Evolutionary conservation across 2,329 filamentous ascomycete species (phyloP), one percentile per base, ranked within the genome.

Genomic region (Pestalotiopsis sp.): DNA sequence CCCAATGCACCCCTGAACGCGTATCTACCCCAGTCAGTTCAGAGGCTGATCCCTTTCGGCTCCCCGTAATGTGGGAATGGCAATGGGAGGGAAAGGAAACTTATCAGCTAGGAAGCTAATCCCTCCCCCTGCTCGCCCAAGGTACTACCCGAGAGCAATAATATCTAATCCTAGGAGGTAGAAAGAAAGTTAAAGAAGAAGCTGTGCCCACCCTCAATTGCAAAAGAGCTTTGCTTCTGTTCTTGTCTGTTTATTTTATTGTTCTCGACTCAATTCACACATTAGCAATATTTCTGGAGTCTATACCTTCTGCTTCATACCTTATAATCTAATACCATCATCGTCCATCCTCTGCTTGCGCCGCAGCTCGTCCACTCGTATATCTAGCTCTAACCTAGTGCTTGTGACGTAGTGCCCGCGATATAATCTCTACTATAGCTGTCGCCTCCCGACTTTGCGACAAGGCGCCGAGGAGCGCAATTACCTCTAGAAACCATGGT

Each of bases 381-480:
- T 13, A 62, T 5, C 31, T 62, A 36, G 31, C 31, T 36, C 31
- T 36, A 36, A 36, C 31, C 20, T 36, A 36, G 59, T 20, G 59
- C 59, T 40, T 62, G 59, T 62, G 59, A 62, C 59, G 59, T 62
- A 62, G 31, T 38, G 12, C 27, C 38, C 27, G 36, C 59, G 59
- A 40, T 62, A 62, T 62, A 62, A 27, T 20, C n/a, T 41, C 31
- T 3, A 52, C 17, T 52, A 52, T 52, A 52, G 6, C 31, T 38
- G 31, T 6, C 27, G 20, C 31, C 17, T 25, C 27, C 17, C 20
- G 25, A 36, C 31, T 36, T n/a, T 12, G 59, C 25, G 59, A 36
- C 25, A 20, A n/a, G 59, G 7, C 11, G 12, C 59, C 27, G 17
- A 31, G 9, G 13, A n/a, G 45, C 45, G 6, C 45, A 52, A 52